These are phyloP conservation scores for Gossypium anomalum DNA, from an alignment of 345 rosid species.

Conservation along the genomic window DNA sequence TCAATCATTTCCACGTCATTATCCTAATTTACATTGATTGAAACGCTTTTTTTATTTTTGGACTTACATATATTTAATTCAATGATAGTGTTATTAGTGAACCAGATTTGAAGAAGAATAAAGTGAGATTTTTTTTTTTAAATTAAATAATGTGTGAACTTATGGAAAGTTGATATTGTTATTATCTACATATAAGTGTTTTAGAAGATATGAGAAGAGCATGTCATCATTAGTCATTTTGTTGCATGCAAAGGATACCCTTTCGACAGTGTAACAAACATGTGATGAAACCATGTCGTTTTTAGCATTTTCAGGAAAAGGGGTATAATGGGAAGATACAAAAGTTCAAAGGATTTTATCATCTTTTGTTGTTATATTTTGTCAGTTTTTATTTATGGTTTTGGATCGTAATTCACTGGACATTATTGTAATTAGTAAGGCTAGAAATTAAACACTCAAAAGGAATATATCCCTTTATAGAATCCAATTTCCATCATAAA, in stretches of 20 bases:
- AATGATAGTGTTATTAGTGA: no score
- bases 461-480: no score
- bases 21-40: neutral
- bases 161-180: no score
- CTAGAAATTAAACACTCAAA: no score
- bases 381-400: neutral
- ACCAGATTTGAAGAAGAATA: no score
- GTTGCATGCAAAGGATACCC: neutral
- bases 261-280: neutral
- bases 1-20: neutral
- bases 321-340: neutral
- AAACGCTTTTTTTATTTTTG: no score
- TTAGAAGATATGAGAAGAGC: neutral
- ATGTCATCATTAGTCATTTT: neutral
- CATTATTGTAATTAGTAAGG: no score
- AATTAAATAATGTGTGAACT: no score
- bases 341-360: neutral
- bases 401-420: neutral
- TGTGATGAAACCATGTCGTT: slow-evolving; percentile 5
- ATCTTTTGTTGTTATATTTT: neutral
- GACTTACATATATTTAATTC: no score
- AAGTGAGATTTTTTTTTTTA: no score
- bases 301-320: neutral
- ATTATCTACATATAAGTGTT: neutral
- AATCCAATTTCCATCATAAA: no score